Evolutionary conservation across 768 basidiomycete genomes (phyloP).

Genomic region (Pleurotus djamor): DNA sequence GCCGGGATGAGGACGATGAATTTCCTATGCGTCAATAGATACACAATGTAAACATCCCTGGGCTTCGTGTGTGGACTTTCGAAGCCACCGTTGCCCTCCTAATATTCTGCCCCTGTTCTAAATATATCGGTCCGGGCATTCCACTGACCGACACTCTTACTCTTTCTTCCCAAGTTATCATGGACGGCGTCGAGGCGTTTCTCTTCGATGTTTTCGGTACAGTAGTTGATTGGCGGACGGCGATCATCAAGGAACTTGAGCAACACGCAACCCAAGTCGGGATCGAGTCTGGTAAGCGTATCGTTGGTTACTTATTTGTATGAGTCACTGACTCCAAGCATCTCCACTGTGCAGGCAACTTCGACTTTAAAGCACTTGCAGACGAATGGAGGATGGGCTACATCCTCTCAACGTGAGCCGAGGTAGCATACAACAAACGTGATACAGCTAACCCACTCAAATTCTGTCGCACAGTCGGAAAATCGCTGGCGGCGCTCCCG

Average conservation of each 20-base stretch:
- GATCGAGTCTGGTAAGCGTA: background rate
- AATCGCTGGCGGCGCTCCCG: slow-evolving; percentile 43
- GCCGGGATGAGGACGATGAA: too few relatives aligned
- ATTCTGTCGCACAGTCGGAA: slow-evolving; percentile 25
- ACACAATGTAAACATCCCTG: too few relatives aligned
- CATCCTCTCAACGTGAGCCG: slow-evolving; percentile 23
- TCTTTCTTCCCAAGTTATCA: background rate
- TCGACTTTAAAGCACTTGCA: slow-evolving; percentile 31
- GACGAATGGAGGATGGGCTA: slow-evolving; percentile 43
- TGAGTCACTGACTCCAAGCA: background rate
- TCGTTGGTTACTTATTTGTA: background rate
- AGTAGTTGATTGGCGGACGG: slow-evolving; percentile 24
- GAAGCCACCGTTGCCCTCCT: too few relatives aligned
- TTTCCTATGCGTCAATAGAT: too few relatives aligned
- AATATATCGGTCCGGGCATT: too few relatives aligned
- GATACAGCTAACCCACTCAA: background rate
- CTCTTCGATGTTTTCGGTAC: slow-evolving; percentile 32
- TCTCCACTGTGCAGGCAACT: background rate
- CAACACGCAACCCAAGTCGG: background rate
- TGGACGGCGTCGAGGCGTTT: slow-evolving; percentile 22
- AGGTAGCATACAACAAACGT: background rate
- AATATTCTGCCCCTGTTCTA: too few relatives aligned
- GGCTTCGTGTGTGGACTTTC: too few relatives aligned
- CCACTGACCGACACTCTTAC: too few relatives aligned
- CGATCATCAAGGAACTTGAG: slow-evolving; percentile 13